These are phyloP conservation scores for Arachnomyces sp. DNA, from an alignment of 2,329 filamentous ascomycete genomes.

Conservation along the genomic window DNA sequence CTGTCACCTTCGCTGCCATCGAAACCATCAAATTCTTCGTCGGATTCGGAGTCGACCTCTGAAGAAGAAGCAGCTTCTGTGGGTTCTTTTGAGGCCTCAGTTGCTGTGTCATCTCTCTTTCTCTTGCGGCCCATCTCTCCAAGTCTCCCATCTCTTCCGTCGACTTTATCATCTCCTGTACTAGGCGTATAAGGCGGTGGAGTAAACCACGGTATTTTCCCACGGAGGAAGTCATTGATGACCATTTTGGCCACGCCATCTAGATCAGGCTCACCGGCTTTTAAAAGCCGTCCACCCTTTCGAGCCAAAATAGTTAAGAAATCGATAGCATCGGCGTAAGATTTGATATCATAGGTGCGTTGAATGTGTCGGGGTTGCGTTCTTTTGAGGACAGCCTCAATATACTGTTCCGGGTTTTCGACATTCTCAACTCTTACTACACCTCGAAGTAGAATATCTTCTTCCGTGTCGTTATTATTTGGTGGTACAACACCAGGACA, in stretches of 20 bases:
- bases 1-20: slow-evolving; percentile 38
- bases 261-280: slow-evolving; percentile 88
- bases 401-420: slow-evolving; percentile 92
- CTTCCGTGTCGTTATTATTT: slow-evolving; percentile 70
- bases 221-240: slow-evolving; percentile 88
- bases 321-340: slow-evolving; percentile 67
- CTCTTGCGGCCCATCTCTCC: slow-evolving; percentile 79
- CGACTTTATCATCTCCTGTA: slow-evolving; percentile 46
- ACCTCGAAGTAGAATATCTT: slow-evolving; percentile 82
- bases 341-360: slow-evolving; percentile 81
- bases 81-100: slow-evolving; percentile 24
- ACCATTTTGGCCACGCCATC: slow-evolving; percentile 97
- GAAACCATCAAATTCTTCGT: slow-evolving; percentile 36
- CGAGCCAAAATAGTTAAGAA: slow-evolving; percentile 82
- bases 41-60: slow-evolving; percentile 31
- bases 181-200: slow-evolving; percentile 58
- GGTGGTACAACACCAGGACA: slow-evolving; percentile 95
- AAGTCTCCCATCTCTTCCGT: slow-evolving; percentile 67
- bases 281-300: slow-evolving; percentile 77
- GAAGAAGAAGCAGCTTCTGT: slow-evolving; percentile 18
- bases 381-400: slow-evolving; percentile 68
- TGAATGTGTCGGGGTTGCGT: slow-evolving; percentile 86
- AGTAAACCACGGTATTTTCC: slow-evolving; percentile 95
- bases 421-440: slow-evolving; percentile 95
- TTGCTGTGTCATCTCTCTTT: slow-evolving; percentile 54